phyloP scores from a whole-genome alignment of 2,329 filamentous ascomycete genomes.

The Graphiopsis chlorocephala region DNA sequence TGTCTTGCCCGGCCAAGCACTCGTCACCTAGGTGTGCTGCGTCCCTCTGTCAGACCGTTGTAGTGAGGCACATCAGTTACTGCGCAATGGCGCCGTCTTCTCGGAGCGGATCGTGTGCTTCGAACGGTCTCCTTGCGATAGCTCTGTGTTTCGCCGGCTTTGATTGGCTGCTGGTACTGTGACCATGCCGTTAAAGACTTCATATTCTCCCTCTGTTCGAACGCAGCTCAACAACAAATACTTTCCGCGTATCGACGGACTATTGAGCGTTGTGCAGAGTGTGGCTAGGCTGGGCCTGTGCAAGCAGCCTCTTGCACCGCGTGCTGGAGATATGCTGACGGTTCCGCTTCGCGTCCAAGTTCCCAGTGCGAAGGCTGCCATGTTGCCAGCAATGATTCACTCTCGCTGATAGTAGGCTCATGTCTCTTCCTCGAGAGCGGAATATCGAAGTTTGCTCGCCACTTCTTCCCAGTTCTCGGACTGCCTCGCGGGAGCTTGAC shows the following conservation, averaged over 20 bases:
- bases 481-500: background rate
- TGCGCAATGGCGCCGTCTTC: background rate
- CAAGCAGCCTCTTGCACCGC: background rate
- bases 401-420: background rate
- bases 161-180: background rate
- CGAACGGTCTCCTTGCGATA: background rate
- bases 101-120: background rate
- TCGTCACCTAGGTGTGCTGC: background rate
- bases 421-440: background rate
- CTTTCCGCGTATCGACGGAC: background rate
- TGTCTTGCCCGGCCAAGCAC: background rate
- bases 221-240: background rate
- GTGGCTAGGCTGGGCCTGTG: background rate
- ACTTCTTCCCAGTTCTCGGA: constrained; percentile 12
- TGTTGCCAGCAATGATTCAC: background rate
- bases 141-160: background rate
- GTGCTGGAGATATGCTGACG: background rate
- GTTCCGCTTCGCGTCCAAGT: background rate
- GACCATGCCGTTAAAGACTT: background rate
- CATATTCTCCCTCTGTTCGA: background rate
- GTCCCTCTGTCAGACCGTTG: background rate
- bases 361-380: background rate
- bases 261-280: background rate
- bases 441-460: constrained; percentile 1
- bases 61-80: background rate